phyloP scores from a whole-genome alignment of 768 basidiomycete genomes.

The Collybia mongolica region DNA sequence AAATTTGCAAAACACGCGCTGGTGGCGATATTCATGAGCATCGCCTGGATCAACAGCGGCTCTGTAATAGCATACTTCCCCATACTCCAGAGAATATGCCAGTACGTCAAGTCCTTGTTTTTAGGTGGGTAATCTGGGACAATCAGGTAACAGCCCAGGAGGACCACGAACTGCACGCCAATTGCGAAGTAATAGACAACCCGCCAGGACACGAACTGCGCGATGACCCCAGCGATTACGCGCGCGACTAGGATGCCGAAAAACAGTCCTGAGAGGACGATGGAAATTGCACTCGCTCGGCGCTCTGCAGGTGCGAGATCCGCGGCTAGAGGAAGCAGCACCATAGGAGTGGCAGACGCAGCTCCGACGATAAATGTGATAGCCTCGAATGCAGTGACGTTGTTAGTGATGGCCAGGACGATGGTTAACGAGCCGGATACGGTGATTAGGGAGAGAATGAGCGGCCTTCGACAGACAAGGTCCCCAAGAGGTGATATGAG shows the following conservation, averaged over 20 bases:
- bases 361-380: constrained; percentile 70
- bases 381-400: constrained; percentile 57
- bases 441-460: constrained; percentile 59
- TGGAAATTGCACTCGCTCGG: constrained; percentile 71
- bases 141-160: constrained; percentile 55
- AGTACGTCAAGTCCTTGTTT: constrained; percentile 61
- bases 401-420: constrained; percentile 62
- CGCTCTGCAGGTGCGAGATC: constrained; percentile 75
- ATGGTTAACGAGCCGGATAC: constrained; percentile 60
- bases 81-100: constrained; percentile 71
- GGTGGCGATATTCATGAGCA: constrained; percentile 55
- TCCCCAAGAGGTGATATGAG: constrained; percentile 82
- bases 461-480: constrained; percentile 68
- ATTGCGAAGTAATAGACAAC: constrained; percentile 77
- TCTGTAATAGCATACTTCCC: constrained; percentile 72
- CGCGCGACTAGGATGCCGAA: constrained; percentile 73
- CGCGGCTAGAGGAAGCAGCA: constrained; percentile 73
- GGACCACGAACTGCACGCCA: constrained; percentile 60
- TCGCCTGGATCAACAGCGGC: constrained; percentile 69
- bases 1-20: constrained; percentile 58
- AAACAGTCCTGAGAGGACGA: constrained; percentile 64
- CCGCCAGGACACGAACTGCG: constrained; percentile 66
- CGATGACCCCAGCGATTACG: constrained; percentile 71
- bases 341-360: constrained; percentile 67
- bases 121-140: constrained; percentile 83